phyloP scores from a whole-genome alignment of 768 basidiomycete genomes.

The Cubamyces lactineus region DNA sequence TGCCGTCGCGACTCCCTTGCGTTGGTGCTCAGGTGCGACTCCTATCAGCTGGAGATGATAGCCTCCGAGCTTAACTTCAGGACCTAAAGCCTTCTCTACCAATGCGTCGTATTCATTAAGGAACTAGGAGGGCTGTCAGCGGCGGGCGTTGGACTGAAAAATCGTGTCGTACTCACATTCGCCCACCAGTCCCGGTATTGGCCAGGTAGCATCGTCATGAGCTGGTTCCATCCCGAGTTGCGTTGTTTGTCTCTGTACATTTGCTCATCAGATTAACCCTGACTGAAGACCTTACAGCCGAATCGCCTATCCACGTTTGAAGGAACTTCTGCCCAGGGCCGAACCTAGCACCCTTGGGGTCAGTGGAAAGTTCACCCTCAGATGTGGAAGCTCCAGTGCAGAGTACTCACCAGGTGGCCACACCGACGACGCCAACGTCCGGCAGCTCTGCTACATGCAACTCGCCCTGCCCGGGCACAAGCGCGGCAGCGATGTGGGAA shows the following conservation, averaged over 20 bases:
- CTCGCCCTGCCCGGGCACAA: neutral
- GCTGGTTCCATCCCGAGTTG: conserved; percentile 18
- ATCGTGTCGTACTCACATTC: conserved; percentile 12
- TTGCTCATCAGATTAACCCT: too few relatives aligned
- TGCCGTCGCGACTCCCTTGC: conserved; percentile 16
- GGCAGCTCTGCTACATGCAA: conserved; percentile 17
- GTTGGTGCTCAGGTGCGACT: conserved; percentile 10
- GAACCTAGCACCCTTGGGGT: neutral
- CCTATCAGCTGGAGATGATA: conserved; percentile 23
- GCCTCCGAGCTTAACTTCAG: conserved; percentile 18
- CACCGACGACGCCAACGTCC: conserved; percentile 4
- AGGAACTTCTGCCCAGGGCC: conserved; percentile 20
- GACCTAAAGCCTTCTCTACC: conserved; percentile 5
- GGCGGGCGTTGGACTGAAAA: too few relatives aligned
- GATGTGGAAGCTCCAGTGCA: too few relatives aligned
- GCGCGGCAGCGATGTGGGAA: neutral
- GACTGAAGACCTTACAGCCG: too few relatives aligned
- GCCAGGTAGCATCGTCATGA: neutral
- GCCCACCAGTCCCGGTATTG: conserved; percentile 16
- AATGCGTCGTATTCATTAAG: conserved; percentile 15
- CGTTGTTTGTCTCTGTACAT: conserved; percentile 13
- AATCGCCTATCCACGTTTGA: neutral
- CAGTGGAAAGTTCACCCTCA: too few relatives aligned
- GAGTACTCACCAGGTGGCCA: conserved; percentile 7
- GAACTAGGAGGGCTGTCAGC: neutral